Conservation (phyloP, 495 filamentous ascomycete species). For the Margaritispora aquatica region DNA sequence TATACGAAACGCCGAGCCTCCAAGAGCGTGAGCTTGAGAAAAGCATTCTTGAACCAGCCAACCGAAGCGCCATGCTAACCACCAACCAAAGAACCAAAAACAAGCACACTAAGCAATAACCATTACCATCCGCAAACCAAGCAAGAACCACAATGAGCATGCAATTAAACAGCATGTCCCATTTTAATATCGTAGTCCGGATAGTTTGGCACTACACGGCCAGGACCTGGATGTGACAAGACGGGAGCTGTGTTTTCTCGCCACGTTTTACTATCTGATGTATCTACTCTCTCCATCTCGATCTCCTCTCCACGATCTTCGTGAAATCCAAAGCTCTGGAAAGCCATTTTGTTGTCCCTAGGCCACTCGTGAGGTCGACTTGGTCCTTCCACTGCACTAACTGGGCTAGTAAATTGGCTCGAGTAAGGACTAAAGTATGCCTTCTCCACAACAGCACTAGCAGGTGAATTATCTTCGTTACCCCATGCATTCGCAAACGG, state of each 20-base stretch:
- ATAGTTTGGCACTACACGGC: background rate
- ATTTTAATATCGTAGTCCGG: background rate
- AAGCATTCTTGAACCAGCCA: background rate
- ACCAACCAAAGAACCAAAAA: background rate
- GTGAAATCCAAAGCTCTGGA: background rate
- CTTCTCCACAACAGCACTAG: slow-evolving; percentile 15
- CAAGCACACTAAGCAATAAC: background rate
- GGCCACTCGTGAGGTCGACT: slow-evolving; percentile 4
- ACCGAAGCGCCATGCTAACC: background rate
- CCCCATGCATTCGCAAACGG: slow-evolving; percentile 5
- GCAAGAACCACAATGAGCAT: no score
- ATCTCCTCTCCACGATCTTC: slow-evolving; percentile 4
- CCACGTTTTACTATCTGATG: background rate
- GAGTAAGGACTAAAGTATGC: slow-evolving; percentile 22
- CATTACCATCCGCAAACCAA: background rate
- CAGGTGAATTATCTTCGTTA: slow-evolving; percentile 6
- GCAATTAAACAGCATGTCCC: background rate
- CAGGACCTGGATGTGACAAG: slow-evolving; percentile 16
- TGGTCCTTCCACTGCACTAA: slow-evolving; percentile 9
- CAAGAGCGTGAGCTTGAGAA: background rate
- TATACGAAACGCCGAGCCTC: background rate
- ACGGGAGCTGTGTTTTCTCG: slow-evolving; percentile 10
- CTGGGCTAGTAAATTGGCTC: slow-evolving; percentile 20
- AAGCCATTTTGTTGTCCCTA: slow-evolving; percentile 9
- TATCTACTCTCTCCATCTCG: slow-evolving; percentile 10